phyloP scores from a whole-genome alignment of 2,329 filamentous ascomycete species.

The Aspergillus bombycis region DNA sequence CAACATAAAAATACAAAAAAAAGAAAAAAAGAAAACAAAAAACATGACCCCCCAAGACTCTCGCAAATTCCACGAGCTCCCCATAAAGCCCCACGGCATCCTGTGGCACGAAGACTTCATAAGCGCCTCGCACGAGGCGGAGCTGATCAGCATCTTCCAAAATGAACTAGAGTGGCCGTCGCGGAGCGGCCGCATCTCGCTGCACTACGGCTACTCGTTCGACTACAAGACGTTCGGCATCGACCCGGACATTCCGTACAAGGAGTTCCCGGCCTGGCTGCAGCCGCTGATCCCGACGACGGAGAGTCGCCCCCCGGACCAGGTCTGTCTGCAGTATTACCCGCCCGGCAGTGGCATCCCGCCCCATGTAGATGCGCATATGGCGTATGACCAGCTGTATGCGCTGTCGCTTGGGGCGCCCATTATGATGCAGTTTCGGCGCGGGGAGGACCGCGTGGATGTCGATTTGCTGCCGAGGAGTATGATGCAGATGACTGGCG shows the following conservation, averaged over 20 bases:
- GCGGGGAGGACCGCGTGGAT: constrained; percentile 40
- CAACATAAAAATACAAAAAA: not conserved
- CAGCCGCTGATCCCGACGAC: constrained; percentile 51
- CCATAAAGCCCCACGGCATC: constrained; percentile 30
- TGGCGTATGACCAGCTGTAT: constrained; percentile 44
- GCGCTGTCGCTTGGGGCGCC: constrained; percentile 37
- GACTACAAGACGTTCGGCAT: constrained; percentile 63
- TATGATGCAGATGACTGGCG: constrained; percentile 56
- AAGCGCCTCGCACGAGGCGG: constrained; percentile 48
- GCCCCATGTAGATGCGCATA: constrained; percentile 64
- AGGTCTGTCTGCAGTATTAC: constrained; percentile 65
- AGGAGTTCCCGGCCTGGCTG: constrained; percentile 57
- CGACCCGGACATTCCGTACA: constrained; percentile 54
- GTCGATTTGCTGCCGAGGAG: constrained; percentile 54
- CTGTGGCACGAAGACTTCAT: constrained; percentile 55
- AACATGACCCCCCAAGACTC: not conserved
- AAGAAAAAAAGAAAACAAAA: not conserved
- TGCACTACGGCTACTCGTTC: constrained; percentile 62
- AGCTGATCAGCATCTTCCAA: constrained; percentile 50
- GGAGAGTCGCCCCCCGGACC: constrained; percentile 54
- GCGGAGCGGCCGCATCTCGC: constrained; percentile 51
- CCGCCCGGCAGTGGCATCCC: constrained; percentile 63
- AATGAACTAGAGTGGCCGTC: constrained; percentile 53
- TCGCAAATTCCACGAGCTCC: constrained; percentile 26
- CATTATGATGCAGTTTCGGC: constrained; percentile 36